These are phyloP conservation scores for Serendipita sp. DNA, from an alignment of 768 basidiomycete species.

Conservation along the genomic window DNA sequence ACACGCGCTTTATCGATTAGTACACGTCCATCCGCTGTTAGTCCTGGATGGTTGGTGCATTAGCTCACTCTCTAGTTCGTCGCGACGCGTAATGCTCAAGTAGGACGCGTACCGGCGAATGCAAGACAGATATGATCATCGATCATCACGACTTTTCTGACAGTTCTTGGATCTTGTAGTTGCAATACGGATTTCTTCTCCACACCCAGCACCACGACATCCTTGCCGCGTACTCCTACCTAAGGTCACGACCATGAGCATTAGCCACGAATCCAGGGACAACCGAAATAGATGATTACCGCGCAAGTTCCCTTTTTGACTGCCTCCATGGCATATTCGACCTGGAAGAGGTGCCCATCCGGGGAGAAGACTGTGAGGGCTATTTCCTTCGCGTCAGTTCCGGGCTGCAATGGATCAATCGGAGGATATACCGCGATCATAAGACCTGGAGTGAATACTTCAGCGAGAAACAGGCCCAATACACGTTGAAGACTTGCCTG, in stretches of 20 bases:
- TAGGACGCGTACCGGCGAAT: constrained; percentile 63
- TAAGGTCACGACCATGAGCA: constrained; percentile 19
- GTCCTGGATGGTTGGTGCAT: constrained; percentile 34
- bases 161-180: constrained; percentile 93
- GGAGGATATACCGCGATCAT: constrained; percentile 67
- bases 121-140: constrained; percentile 96
- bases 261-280: background rate
- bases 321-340: constrained; percentile 97
- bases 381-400: constrained; percentile 18
- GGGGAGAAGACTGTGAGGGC: constrained; percentile 97
- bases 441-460: constrained; percentile 45
- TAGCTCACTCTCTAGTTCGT: constrained; percentile 3
- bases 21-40: constrained; percentile 94
- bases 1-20: constrained; percentile 95
- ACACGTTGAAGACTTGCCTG: background rate
- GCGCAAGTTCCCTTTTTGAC: constrained; percentile 95
- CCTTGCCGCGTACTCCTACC: constrained; percentile 92
- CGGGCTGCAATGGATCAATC: background rate
- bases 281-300: constrained; percentile 30
- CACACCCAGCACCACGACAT: constrained; percentile 90
- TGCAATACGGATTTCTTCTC: constrained; percentile 98
- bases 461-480: background rate
- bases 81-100: constrained; percentile 1
- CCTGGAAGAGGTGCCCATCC: constrained; percentile 98
- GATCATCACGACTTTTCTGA: constrained; percentile 94